Conservation (phyloP, 208 protist species). For the Leishmania martiniquensis region DNA sequence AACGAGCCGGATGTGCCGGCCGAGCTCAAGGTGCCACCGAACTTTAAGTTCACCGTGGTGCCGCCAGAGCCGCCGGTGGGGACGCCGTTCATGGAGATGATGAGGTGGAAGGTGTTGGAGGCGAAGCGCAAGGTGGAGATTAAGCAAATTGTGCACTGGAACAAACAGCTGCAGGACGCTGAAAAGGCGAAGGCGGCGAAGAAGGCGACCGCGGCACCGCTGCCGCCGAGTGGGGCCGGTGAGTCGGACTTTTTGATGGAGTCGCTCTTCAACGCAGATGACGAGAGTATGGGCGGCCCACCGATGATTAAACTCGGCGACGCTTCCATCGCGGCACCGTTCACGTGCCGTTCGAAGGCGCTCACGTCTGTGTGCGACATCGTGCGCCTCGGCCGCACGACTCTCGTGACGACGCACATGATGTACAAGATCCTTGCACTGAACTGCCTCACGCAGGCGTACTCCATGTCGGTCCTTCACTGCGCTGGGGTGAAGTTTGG, state of each 20-base stretch:
- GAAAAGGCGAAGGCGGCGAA: constrained; percentile 58
- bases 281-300: constrained; percentile 60
- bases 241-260: constrained; percentile 89
- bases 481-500: constrained; percentile 97
- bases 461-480: constrained; percentile 97
- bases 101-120: constrained; percentile 80
- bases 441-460: constrained; percentile 97
- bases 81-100: constrained; percentile 78
- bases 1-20: constrained; percentile 86
- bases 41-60: constrained; percentile 85
- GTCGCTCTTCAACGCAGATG: constrained; percentile 88
- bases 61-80: constrained; percentile 58
- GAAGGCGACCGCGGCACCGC: constrained; percentile 53
- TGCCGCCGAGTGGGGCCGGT: constrained; percentile 15
- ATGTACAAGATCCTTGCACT: constrained; percentile 99
- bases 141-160: constrained; percentile 76
- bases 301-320: constrained; percentile 95
- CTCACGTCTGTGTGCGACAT: constrained; percentile 94
- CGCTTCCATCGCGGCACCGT: constrained; percentile 94
- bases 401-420: constrained; percentile 98
- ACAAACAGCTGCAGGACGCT: constrained; percentile 71
- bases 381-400: constrained; percentile 97
- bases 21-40: constrained; percentile 77
- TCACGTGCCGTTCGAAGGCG: constrained; percentile 92
- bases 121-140: constrained; percentile 88